Conservation (phyloP, 495 filamentous ascomycete species). For the Penicillium bialowiezense region DNA sequence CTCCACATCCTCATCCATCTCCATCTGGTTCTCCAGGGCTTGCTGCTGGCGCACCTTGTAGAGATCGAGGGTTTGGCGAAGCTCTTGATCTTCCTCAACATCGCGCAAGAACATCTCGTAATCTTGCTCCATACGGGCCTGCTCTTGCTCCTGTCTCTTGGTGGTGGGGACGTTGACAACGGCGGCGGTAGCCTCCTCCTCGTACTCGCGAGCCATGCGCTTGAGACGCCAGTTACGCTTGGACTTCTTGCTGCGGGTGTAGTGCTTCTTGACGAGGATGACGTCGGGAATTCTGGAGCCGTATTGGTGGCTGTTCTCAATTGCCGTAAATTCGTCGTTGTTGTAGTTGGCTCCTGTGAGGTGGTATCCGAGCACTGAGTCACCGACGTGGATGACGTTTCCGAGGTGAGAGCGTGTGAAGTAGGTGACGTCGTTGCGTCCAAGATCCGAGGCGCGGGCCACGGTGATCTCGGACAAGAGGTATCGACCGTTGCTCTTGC, state of each 20-base stretch:
- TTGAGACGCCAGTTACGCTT: slow-evolving; percentile 90
- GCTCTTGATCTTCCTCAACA: slow-evolving; percentile 91
- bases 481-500: slow-evolving; percentile 74
- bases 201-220: slow-evolving; percentile 87
- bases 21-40: slow-evolving; percentile 55
- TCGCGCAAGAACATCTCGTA: slow-evolving; percentile 97
- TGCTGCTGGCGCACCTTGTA: slow-evolving; percentile 65
- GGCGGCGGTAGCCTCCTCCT: slow-evolving; percentile 54
- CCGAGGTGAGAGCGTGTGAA: slow-evolving; percentile 89
- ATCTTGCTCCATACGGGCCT: slow-evolving; percentile 79
- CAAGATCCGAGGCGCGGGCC: slow-evolving; percentile 84
- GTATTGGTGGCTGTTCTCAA: slow-evolving; percentile 68
- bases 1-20: slow-evolving; percentile 62
- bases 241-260: slow-evolving; percentile 82
- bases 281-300: slow-evolving; percentile 83
- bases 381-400: slow-evolving; percentile 79
- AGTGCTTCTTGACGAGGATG: slow-evolving; percentile 93
- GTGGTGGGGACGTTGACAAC: slow-evolving; percentile 20
- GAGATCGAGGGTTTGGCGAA: slow-evolving; percentile 75
- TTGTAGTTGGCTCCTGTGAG: slow-evolving; percentile 89
- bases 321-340: slow-evolving; percentile 73
- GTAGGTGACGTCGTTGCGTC: slow-evolving; percentile 79
- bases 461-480: slow-evolving; percentile 82
- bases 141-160: slow-evolving; percentile 67
- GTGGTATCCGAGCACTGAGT: slow-evolving; percentile 89